Evolutionary conservation across 1,284 basidiomycete genomes (phyloP), one percentile per base, ranked within the genome.

Genomic region (Ganoderma boninense): DNA sequence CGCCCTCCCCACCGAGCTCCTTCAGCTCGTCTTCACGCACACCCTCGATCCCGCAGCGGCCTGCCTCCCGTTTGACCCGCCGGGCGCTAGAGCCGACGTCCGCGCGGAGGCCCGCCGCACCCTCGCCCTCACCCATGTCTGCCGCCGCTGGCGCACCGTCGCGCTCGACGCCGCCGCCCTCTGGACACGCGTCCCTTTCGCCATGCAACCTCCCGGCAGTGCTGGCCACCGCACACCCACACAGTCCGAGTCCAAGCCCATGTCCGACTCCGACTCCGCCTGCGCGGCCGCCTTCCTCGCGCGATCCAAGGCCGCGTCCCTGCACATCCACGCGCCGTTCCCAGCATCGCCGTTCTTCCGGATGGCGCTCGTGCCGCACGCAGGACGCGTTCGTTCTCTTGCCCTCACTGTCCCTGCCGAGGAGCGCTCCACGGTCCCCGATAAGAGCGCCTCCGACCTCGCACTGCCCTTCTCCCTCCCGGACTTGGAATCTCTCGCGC

Each of bases 111-210:
- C 40, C 32, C 26, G 23, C 49, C 18, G 10, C 66, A 69, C 69
- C 32, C 8, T 65, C 18, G 23, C 61, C 20, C 65, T 74, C 35
- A 63, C 71, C 1, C 56, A 67, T 8, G 71, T 74, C 35, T 74
- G 73, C 66, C 64, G 66, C 23, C 69, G 70, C 32, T 74, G 73
- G 73, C 67, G 73, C 10, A 46, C n/a, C 43, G 62, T 71, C 69
- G 70, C 73, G 13, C 44, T 62, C 52, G 60, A 70, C 29, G 67
- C 69, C 46, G 65, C 62, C 56, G 62, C 70, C 38, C 65, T 74
- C 64, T 74, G 73, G 73, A 69, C 69, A 18, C 42, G 70, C 42
- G 40, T 74, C 8, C 10, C 8, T 5, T 4, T n/a, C 29, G 67
- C 67, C 62, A 61, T 3, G 23, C 23, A 52, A 23, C 10, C 49